Percentiles rank a stretch among this genome's conserved stretches.
Evolutionary conservation across 768 basidiomycete species (phyloP).

Genomic region (Kwoniella sp.): DNA sequence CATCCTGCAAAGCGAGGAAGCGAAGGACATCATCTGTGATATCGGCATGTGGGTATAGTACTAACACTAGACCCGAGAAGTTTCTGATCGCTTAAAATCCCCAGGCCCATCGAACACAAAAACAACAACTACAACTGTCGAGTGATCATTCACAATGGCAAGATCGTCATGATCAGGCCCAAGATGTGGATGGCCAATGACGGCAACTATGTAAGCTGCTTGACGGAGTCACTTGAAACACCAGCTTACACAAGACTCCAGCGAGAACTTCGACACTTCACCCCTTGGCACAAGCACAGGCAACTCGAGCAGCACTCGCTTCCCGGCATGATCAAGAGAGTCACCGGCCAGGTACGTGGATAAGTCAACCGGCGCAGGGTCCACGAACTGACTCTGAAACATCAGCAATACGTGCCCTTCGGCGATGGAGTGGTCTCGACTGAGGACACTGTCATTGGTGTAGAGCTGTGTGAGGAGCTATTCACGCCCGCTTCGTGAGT

Average conservation of each 20-base stretch:
- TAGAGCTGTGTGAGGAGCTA: slow-evolving; percentile 94
- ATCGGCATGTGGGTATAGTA: slow-evolving; percentile 74
- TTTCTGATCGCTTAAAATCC: too few relatives aligned
- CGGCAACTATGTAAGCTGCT: slow-evolving; percentile 84
- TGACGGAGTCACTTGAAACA: too few relatives aligned
- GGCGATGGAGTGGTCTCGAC: slow-evolving; percentile 94
- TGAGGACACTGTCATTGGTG: slow-evolving; percentile 88
- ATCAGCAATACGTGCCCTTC: slow-evolving; percentile 80
- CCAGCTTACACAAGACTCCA: too few relatives aligned
- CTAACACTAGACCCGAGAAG: too few relatives aligned
- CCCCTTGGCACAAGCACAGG: slow-evolving; percentile 86
- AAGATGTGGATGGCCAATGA: slow-evolving; percentile 99
- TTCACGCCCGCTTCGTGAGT: slow-evolving; percentile 94
- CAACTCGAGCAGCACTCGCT: slow-evolving; percentile 88
- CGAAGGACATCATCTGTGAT: slow-evolving; percentile 85
- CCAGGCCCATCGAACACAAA: slow-evolving; percentile 94
- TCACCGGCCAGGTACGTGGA: slow-evolving; percentile 74
- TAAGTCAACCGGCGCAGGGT: not conserved
- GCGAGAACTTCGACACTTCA: slow-evolving; percentile 61
- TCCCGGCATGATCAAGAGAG: slow-evolving; percentile 77
- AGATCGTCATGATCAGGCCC: slow-evolving; percentile 89
- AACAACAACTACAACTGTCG: slow-evolving; percentile 98
- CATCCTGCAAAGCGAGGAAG: slow-evolving; percentile 72
- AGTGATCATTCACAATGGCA: slow-evolving; percentile 74
- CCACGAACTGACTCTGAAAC: not conserved